Evolutionary conservation across 768 basidiomycete species (phyloP), one percentile per base, ranked within the genome.

Genomic region (Amanita jacksonii): DNA sequence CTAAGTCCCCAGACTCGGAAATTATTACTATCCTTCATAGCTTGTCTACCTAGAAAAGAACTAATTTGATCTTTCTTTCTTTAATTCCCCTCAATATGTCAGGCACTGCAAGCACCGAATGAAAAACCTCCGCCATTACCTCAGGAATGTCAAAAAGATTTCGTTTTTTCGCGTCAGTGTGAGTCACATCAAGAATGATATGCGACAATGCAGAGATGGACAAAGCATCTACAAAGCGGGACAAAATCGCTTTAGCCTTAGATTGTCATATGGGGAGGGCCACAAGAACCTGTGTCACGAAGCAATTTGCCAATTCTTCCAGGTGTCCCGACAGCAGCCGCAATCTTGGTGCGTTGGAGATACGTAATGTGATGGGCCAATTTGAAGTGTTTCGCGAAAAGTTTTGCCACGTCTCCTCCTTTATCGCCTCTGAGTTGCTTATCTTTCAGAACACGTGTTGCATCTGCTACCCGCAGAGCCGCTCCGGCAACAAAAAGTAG

Each of bases 381-480:
- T 64, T 93, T 96, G 65, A 94, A 80, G 58, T 98, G 93, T 62
- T 84, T 92, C 23, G 93, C 90, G 54, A 98, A 98, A 20, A 99
- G 75, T 61, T 97, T 97, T 16, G 86, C 92, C 24, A 96, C 82
- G 51, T 94, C 89, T 8, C 87, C 90, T 44, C 87, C 81, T 57
- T 89, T 92, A 18, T 86, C 81, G 27, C 85, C 83, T 44, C 78
- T 68, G 41, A 88, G 68, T 50, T 64, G 74, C 61, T 74, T 78
- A 61, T 80, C 73, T 59, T 74, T 81, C 43, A 91, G 68, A 41
- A 77, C 66, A 47, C 89, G 69, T 28, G 86, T 84, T 15, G 91
- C 76, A 61, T 97, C 90, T 40, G 80, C 82, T n/a, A 91, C 92
- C 40, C 94, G 76, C 27, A 97, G 70, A 3, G 94, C 94, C n/a